Evolutionary conservation across 164 flowering plant genomes (phyloP), one percentile per base, ranked within the genome.

Genomic region (Brasenia schreberi): DNA sequence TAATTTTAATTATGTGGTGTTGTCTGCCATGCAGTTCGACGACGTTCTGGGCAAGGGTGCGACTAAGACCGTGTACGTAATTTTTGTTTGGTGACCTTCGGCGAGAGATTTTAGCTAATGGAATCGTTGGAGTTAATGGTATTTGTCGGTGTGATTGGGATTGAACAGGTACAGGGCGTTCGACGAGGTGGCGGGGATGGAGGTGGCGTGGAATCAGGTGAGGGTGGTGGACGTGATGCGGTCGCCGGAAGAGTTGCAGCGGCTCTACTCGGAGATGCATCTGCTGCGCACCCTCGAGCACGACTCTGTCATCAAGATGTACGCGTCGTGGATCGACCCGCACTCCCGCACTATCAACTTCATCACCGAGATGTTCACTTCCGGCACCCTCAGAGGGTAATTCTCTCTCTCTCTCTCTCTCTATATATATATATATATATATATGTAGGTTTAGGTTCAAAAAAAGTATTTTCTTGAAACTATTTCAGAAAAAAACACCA

Each of bases 331-430:
- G 98, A 79, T 90, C 16, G 88, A 90, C 18, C 65, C 69, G 12
- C 70, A 79, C 10, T 70, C 76, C 12, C 75, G 84, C 75, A 85
- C 92, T 59, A 83, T 93, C 85, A 93, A 93, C 81, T 86, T 93
- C 86, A 87, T 93, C 77, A 90, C 97, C 4, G 98, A 93, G 70
- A 78, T 93, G 89, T 85, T 93, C 67, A 90, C 97, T 61, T 90
- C 98, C 7, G 98, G 98, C 74, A 86, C 87, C 61, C 84, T 93
- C 5, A 80, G 96, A 85, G 87, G 86, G 97, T 92, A 84, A 80
- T 27, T 44, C 17, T 63, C 9, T 19, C 43, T 43, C 19, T 16
- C 19, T 19, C 16, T 49, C 5, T 14, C 10, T 49, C 10, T 49
- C 10, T 49, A 1, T 49, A 1, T 49, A 49, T 49, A 49, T 5